Base-by-base conservation (phyloP, 495 filamentous ascomycete species). In the Tuber microsphaerosporum region DNA sequence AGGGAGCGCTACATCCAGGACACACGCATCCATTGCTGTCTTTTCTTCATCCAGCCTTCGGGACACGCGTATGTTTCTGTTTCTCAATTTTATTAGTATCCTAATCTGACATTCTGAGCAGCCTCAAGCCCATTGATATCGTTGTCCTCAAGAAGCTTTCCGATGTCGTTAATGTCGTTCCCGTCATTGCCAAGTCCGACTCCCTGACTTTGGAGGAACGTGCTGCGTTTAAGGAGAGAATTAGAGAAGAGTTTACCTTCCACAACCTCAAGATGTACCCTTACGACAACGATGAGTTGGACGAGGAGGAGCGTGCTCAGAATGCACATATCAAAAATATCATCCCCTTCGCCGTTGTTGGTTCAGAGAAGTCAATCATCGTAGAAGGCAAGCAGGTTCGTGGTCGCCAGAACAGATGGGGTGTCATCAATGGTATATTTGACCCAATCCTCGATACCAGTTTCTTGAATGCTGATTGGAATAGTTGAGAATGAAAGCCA, bases 261-360 rank as follows among this genome's bases (percentile, higher is more conserved):
- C 95, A 99, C 89, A 98, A 97, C 88, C 89, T 98, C 84, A 93
- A 97, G 87, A 99, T 99, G 95, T 99, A 97, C 88, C 95, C 95
- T 71, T 99, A 99, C 84, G 94, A 98, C 86, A 98, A 97, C 84
- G 95, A 98, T 79, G 95, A 99, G 88, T 89, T 97, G 75, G 95
- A 99, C 81, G 91, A 94, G 83, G 95, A 99, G 88, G 95, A 99
- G 88, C 91, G 93, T 76, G 92, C 91, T 41, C 87, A 96, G 85
- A 97, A 99, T 85, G 90, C 88, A 72, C 92, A 95, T 84, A 98
- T 99, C 86, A 98, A 97, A 92, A 90, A 90, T 84, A 93, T 98
- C 81, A 93, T 99, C 81, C 95, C 95, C 73, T 99, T 99, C 84
- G 96, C 95, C 41, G 96, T 99, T 75, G 95, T 99, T 77, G 95